Percentiles rank a stretch among this genome's conserved stretches.
Evolutionary conservation across 2,329 filamentous ascomycete genomes (phyloP).

Genomic region (Cytospora leucostoma): DNA sequence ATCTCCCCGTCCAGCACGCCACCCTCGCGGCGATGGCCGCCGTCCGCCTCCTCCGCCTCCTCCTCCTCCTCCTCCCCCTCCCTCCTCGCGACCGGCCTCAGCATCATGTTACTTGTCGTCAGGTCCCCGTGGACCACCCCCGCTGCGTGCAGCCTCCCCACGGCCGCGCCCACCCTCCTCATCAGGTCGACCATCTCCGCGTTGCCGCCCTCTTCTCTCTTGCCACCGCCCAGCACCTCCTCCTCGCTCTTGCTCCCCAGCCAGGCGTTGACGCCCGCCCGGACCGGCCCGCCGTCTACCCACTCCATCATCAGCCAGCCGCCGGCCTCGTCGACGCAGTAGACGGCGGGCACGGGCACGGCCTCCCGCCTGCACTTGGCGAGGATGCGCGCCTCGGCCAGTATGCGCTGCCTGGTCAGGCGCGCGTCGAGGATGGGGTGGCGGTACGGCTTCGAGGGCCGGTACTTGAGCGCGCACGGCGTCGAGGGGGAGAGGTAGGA

Average conservation of each 20-base stretch:
- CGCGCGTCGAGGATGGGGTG: conserved; percentile 87
- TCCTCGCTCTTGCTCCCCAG: conserved; percentile 48
- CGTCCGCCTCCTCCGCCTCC: conserved; percentile 29
- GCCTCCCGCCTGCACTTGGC: conserved; percentile 77
- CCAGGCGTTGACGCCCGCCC: conserved; percentile 69
- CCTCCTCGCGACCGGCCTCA: conserved; percentile 50
- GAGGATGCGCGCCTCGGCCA: conserved; percentile 86
- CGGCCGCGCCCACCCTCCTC: conserved; percentile 67
- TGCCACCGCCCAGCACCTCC: conserved; percentile 27
- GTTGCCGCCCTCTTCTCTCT: conserved; percentile 44
- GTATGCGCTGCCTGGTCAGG: conserved; percentile 81
- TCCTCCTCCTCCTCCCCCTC: conserved; percentile 25
- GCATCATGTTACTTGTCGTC: conserved; percentile 96
- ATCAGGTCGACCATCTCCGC: conserved; percentile 62
- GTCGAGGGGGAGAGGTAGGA: conserved; percentile 69
- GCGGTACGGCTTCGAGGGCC: conserved; percentile 86
- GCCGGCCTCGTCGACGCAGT: conserved; percentile 63
- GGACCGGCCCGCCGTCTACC: conserved; percentile 73
- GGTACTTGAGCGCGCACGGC: conserved; percentile 84
- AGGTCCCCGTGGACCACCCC: conserved; percentile 93
- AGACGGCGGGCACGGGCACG: conserved; percentile 78
- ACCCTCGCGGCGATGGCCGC: conserved; percentile 27
- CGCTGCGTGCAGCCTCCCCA: conserved; percentile 77
- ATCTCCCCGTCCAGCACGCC: conserved; percentile 67
- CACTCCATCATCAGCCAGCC: conserved; percentile 86